Conservation (phyloP, 176 grass and related monocot genomes). For the Oryza meridionalis region DNA sequence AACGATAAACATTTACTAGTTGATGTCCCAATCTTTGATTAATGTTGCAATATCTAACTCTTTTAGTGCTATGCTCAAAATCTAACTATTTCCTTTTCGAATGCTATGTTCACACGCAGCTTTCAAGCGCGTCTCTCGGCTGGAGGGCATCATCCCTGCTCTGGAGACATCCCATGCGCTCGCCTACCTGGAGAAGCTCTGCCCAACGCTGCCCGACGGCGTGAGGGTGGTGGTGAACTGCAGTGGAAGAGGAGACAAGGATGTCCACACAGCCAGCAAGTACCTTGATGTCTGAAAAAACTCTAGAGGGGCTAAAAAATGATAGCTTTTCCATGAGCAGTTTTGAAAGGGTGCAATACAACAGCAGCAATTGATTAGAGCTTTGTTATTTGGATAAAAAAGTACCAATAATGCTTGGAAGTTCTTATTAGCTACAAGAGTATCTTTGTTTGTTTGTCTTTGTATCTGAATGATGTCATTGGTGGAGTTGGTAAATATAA, state of each 20-base stretch:
- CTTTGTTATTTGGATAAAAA: conserved; percentile 32
- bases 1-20: background rate
- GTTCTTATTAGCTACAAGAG: conserved; percentile 3
- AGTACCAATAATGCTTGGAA: conserved; percentile 40
- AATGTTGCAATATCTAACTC: background rate
- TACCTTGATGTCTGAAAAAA: conserved; percentile 69
- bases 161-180: conserved; percentile 95
- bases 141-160: conserved; percentile 99
- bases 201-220: conserved; percentile 73
- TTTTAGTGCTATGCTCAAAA: background rate
- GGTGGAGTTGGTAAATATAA: conserved; percentile 24
- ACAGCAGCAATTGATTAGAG: background rate
- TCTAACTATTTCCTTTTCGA: conserved; percentile 1
- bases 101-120: conserved; percentile 46
- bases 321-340: conserved; percentile 14
- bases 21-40: background rate
- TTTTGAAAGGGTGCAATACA: conserved; percentile 35
- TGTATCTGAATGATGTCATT: conserved; percentile 23
- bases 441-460: conserved; percentile 35
- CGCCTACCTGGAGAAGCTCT: conserved; percentile 84
- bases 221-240: conserved; percentile 78
- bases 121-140: conserved; percentile 80
- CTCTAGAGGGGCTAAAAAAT: conserved; percentile 6
- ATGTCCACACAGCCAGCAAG: conserved; percentile 95
- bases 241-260: conserved; percentile 96